Evolutionary conservation across 179 eudicot genomes (phyloP), one percentile per base, ranked within the genome.

Genomic region (Vitellaria paradoxa): DNA sequence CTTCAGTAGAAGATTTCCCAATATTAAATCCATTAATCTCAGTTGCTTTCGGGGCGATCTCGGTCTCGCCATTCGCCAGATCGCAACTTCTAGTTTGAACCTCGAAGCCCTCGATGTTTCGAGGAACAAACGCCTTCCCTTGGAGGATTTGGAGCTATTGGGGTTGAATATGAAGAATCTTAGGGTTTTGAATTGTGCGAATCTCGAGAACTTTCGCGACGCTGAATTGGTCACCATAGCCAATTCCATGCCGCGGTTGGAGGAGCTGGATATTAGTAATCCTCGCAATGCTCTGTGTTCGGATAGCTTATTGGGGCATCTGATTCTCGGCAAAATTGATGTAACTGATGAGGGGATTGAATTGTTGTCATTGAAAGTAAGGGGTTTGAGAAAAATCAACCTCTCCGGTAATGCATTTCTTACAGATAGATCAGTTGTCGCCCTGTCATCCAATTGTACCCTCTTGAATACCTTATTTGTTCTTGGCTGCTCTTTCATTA

Each of bases 91-190:
- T 5, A 65, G 77, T 55, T 73, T 84, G 17, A 62, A 56, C 6
- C 9, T 87, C 45, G 78, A 84, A 62, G 76, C 83, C 78, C 77
- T 87, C 0, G 70, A 70, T 49, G 52, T 78, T 3, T 72, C 76
- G 7, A 7, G 26, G 7, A 42, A 24, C 68, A 6, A 53, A 0
- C 26, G 10, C 30, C 65, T 40, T 6, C 56, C 68, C 0, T 4
- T 63, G 21, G 59, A 52, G 17, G 11, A 42, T 18, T 79, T 73
- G 52, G 30, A 2, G 46, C 5, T 53, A 23, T 6, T 72, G 6
- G 72, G 77, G 9, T 7, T 26, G 10, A 56, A 42, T 9, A 65
- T 79, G 77, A 64, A 65, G 20, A 20, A 42, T 9, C 15, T 79
- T 30, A 79, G 7, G 72, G 59, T 53, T 45, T 65, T 79, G 46